Conservation (phyloP, 2,329 filamentous ascomycete genomes). For the Phaeophleospora eucalypticola region DNA sequence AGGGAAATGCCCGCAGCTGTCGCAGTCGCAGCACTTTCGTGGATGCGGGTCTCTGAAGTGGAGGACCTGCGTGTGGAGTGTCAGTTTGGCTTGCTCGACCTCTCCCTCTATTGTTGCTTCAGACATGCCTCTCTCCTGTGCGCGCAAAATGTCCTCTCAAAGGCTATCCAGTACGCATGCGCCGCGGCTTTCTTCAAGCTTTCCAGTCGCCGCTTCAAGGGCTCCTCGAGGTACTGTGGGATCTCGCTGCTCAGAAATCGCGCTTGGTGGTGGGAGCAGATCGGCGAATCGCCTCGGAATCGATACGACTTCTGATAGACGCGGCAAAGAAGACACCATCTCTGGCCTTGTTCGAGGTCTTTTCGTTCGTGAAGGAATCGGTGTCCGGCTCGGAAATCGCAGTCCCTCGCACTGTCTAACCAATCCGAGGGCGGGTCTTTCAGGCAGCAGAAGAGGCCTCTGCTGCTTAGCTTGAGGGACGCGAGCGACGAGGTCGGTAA, state of each 20-base stretch:
- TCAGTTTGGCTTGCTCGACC: too few relatives aligned
- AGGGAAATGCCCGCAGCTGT: slow-evolving; percentile 20
- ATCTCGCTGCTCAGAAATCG: slow-evolving; percentile 21
- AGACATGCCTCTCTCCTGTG: slow-evolving; percentile 9
- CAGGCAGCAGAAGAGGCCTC: slow-evolving; percentile 27
- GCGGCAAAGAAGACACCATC: slow-evolving; percentile 26
- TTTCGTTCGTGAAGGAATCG: slow-evolving; percentile 23
- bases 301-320: slow-evolving; percentile 11
- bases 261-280: slow-evolving; percentile 23
- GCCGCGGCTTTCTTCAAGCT: slow-evolving; percentile 7
- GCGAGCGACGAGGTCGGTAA: slow-evolving; percentile 37
- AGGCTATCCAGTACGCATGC: slow-evolving; percentile 14
- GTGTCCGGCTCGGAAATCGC: slow-evolving; percentile 23
- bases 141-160: slow-evolving; percentile 19
- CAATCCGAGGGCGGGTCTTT: slow-evolving; percentile 15
- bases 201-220: slow-evolving; percentile 13
- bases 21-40: slow-evolving; percentile 13
- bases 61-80: not conserved
- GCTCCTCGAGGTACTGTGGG: slow-evolving; percentile 14
- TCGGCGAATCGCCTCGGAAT: slow-evolving; percentile 17
- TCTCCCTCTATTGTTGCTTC: too few relatives aligned
- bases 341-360: slow-evolving; percentile 16
- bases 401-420: slow-evolving; percentile 19
- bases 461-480: slow-evolving; percentile 37
- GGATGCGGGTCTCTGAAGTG: not conserved